Base-by-base conservation (phyloP, 495 filamentous ascomycete genomes). In the Penicillium lividum region DNA sequence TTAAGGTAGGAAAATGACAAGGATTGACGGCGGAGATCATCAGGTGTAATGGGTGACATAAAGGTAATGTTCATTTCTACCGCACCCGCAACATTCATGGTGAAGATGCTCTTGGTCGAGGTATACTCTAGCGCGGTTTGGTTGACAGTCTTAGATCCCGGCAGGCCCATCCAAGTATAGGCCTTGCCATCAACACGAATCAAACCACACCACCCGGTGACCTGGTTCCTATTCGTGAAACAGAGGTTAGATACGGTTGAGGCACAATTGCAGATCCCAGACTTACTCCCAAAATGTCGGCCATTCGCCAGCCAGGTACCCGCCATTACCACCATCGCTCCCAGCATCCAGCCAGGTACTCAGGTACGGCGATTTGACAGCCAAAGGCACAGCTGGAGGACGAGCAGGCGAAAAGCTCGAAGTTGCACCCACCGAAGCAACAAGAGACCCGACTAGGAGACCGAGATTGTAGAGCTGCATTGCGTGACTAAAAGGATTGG, bases 141-240 rank as follows among this genome's bases (percentile, higher is more conserved):
- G 34, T 76, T 75, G 31, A 82, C 82, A 5, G 66, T 65, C 7
- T 63, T 66, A 0, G 74, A 56, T 5, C 71, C 71, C 6, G 73
- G 72, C 34, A 71, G 29, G 13, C 82, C 84, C 80, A 86, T 81
- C 84, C 84, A 86, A 7, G 75, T 79, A 61, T 85, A 85, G 22
- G 70, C 64, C 25, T 60, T 65, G 30, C 79, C 78, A 60, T 86
- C 84, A 7, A 86, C 83, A 49, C 80, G 80, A 38, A 86, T 74
- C 52, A 85, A 56, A 38, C 84, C 84, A 50, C 77, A 67, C 84
- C 84, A 86, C 8, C 77, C 84, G 43, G 66, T 77, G 16, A 78
- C 61, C 55, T 81, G 73, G 34, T 82, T 78, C 42, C 80, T 82
- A 30, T 53, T 33, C 13, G 29, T 30, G 11, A 7, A 29, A 46